A percentile compares a stretch with the other conserved stretches of the same genome.
Conservation (phyloP, 2,329 filamentous ascomycete species). For the Fusarium sp. region DNA sequence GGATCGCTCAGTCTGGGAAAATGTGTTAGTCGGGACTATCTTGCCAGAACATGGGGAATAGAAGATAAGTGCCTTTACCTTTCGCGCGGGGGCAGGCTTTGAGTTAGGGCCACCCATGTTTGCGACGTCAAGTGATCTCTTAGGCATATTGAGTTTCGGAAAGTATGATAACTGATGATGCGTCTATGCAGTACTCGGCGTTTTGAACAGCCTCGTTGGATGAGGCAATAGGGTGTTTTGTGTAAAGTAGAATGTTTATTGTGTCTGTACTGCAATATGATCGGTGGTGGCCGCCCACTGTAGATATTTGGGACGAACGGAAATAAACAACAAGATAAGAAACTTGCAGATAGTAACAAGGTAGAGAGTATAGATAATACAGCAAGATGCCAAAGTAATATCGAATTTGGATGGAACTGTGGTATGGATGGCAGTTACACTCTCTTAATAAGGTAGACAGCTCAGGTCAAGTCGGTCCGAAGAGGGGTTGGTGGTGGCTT, state of each 20-base stretch:
- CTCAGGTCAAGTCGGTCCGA: not conserved
- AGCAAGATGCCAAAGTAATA: too few species aligned
- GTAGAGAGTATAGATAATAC: too few species aligned
- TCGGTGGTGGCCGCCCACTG: not conserved
- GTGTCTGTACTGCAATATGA: not conserved
- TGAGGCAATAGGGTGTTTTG: not conserved
- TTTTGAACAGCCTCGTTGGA: not conserved
- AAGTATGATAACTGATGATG: not conserved
- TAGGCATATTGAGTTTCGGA: conserved; percentile 52
- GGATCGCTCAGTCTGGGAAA: conserved; percentile 74
- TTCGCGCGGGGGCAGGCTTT: conserved; percentile 48
- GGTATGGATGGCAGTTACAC: too few species aligned
- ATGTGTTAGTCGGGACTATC: conserved; percentile 3
- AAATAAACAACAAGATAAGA: not conserved
- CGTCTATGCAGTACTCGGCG: not conserved
- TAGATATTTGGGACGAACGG: not conserved
- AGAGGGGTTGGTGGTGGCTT: conserved; percentile 14
- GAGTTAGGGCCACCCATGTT: conserved; percentile 47
- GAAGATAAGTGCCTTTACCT: conserved; percentile 42
- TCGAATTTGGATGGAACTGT: too few species aligned
- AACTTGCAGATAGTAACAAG: too few species aligned
- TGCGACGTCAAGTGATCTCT: conserved; percentile 53
- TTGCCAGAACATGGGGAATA: not conserved
- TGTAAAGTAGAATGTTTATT: not conserved
- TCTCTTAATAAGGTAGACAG: too few species aligned